Evolutionary conservation across 345 rosid genomes (phyloP), one percentile per base, ranked within the genome.

Genomic region (Brassica rapa): DNA sequence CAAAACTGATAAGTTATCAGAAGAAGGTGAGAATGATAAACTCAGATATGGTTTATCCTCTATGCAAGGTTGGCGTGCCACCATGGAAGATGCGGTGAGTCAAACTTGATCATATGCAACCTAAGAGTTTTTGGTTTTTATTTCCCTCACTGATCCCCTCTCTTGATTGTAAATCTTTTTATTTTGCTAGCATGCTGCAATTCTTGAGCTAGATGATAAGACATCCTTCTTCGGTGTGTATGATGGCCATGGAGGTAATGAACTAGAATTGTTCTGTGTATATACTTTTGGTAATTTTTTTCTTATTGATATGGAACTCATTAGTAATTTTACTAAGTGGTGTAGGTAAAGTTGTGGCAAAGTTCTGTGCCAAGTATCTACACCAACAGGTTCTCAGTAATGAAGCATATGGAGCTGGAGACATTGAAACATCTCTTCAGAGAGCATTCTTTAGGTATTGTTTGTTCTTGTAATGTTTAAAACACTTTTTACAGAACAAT

Each of bases 21-120:
- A 90, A 27, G 91, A 90, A 75, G 91, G 90, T 70, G 91, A 87
- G 73, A 92, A 87, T 85, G 88, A 77, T 29, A 83, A 59, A 65
- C 86, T 92, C 24, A 85, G 82, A 77, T 92, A 79, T 75, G 97
- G 97, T 25, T 71, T 88, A 78, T 89, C 95, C 0, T 90, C 93
- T 49, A 92, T 92, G 95, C 97, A 92, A 81, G 95, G 97, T 21
- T 92, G 97, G 97, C 93, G 93, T 8, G 84, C 92, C 49, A 86
- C 90, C 63, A 92, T 92, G 95, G 97, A 92, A 87, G 95, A 92
- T 76, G 93, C 97, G 37, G 97, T 92, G 71, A 87, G 94, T 86
- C 67, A 21, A 68, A 56, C 62, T 66, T 63, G 2, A 61, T 39
- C 23, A 19, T 55, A 16, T 62, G 65, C 12, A 69, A 70, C 56